These are phyloP conservation scores for Tetratostichococcus sp. DNA, from an alignment of 139 green algal species.

Conservation along the genomic window DNA sequence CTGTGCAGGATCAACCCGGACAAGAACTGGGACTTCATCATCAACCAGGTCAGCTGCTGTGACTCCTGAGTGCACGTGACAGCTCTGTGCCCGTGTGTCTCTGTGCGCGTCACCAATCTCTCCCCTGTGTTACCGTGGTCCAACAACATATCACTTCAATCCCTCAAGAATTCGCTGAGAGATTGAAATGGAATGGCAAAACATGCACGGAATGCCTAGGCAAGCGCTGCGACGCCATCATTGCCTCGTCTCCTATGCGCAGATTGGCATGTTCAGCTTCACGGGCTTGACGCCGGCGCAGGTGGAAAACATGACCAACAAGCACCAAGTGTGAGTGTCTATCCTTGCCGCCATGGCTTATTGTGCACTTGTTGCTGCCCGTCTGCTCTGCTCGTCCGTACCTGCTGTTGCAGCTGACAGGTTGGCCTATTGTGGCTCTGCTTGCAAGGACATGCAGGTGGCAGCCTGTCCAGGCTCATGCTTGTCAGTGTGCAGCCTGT, in stretches of 20 bases:
- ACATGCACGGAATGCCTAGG: neutral
- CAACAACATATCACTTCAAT: too few relatives aligned
- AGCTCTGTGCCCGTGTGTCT: neutral
- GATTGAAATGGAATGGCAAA: too few relatives aligned
- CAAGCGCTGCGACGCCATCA: neutral
- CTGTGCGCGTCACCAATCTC: too few relatives aligned
- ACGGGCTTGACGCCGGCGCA: constrained; percentile 78
- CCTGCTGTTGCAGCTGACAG: too few relatives aligned
- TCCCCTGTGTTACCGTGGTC: too few relatives aligned
- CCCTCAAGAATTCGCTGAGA: too few relatives aligned
- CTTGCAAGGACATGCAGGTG: too few relatives aligned
- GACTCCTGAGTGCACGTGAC: neutral
- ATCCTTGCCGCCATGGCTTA: neutral
- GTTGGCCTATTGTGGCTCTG: too few relatives aligned
- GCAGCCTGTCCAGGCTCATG: too few relatives aligned
- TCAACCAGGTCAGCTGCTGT: constrained; percentile 54
- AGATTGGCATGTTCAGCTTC: constrained; percentile 98
- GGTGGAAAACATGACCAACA: constrained; percentile 95
- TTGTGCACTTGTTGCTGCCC: neutral
- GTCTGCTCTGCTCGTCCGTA: neutral
- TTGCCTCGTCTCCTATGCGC: constrained; percentile 4
- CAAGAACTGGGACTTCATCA: constrained; percentile 91
- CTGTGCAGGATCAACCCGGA: constrained; percentile 62
- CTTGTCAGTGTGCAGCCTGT: too few relatives aligned
- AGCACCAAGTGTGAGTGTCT: constrained; percentile 62